Evolutionary conservation across 306 rosid genomes (phyloP), one percentile per base, ranked within the genome.

Genomic region (Acacia crassicarpa): DNA sequence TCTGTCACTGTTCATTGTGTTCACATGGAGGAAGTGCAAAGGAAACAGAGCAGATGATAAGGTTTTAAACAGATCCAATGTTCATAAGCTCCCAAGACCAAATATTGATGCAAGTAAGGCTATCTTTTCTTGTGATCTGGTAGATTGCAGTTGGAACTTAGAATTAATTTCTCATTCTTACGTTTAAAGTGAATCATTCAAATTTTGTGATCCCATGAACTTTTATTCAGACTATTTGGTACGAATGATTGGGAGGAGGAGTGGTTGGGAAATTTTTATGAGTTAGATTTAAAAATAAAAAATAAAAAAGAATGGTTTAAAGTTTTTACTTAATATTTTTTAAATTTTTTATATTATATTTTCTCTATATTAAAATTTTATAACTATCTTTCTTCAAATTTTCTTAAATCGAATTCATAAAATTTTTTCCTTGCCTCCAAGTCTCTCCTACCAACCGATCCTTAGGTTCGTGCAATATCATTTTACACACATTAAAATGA

Each of bases 91-190:
- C 73, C 85, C 88, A 75, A 84, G 82, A 74, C 84, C 87, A 54
- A 82, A 85, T 78, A 48, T 80, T 56, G 73, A 84, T 76, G 48
- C 90, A 87, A 91, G 98, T 90, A 92, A 86, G 92, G 35, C 75
- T 69, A 22, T 20, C 19, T 27, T 9, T 43, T 59, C 58, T 27
- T 25, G 62, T 14, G 13, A 6, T 8, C 6, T 27, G 71, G 45
- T 66, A 16, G 25, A 19, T 56, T n/a, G n/a, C 25, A 14, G 53
- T 48, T 16, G 56, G 56, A 49, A 49, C 15, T 49, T 49, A 1
- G 41, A 38, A 38, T 6, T 38, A 38, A 38, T 49, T 14, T 49
- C 56, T 6, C n/a, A 11, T 13, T 63, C 40, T 30, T n/a, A 49
- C 15, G 38, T 12, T 61, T 62, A 3, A 25, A 62, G 38, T 62